Base-by-base conservation (phyloP, 164 flowering plant genomes). In the Stephania yunnanensis region DNA sequence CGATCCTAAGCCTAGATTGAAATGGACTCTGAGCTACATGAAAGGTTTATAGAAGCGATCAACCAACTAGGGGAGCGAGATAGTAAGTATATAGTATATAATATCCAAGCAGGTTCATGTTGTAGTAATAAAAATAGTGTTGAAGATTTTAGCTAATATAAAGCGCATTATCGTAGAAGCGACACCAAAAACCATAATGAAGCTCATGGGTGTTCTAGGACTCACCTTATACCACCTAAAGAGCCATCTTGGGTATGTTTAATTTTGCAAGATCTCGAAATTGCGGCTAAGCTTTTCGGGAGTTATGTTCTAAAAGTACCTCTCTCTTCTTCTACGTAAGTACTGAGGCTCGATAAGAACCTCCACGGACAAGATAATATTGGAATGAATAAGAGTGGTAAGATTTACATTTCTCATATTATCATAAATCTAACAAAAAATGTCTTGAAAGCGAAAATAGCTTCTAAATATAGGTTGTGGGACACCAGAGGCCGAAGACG, bases 11-110 rank as follows among this genome's bases (percentile, higher is more conserved):
- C 98, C 98, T 20, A 86, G 98, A 81, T 78, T 94, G 30, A 94
- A 94, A 86, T 94, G 98, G 98, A 92, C 97, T 1, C 88, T 19
- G 98, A 94, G 79, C 94, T 94, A 46, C 98, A 94, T 69, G 97
- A 91, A 77, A 84, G 97, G 46, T 94, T 94, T 75, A 77, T 89
- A 58, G 97, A 94, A 71, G 97, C 98, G 20, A 97, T 92, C 44
- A 86, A 87, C 79, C 97, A 91, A 83, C 93, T 94, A 20, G 97
- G 66, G 98, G 98, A 81, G 92, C 97, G n/a, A 85, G 98, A 94
- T 83, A 94, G 98, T 93, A 79, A 91, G 96, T 78, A 52, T 44
- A 77, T 68, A 75, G 96, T 78, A 52, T 44, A 77, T 68, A 75
- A 44, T 73, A 78, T 45, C 20, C 75, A 73, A 69, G 19, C 74